Base-by-base conservation (phyloP, 169 alveolate genomes). In the Eimeria acervulina region DNA sequence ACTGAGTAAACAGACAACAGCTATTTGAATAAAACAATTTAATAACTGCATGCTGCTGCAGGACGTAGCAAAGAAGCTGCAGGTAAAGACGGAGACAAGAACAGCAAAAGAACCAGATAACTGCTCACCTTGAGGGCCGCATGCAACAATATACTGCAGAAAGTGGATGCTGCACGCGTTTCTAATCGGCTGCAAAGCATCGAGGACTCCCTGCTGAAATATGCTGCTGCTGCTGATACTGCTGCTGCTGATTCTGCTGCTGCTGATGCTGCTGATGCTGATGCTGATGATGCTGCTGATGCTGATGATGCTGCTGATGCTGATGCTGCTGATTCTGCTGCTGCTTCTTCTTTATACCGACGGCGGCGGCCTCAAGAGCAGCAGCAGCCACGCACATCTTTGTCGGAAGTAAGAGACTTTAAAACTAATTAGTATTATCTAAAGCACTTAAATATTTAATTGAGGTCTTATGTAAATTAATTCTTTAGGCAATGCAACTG, bases 51-150 rank as follows among this genome's bases (percentile, higher is more conserved):
- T 33, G 44, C 52, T 23, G 38, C 59, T 42, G 4, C 87, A 81
- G 90, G 90, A 81, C n/a, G 44, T 81, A 19, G 90, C 42, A 23
- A 42, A 23, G 70, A 47, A 81, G 68, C 42, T 81, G 21, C 90
- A 81, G 70, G 90, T 81, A 44, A 78, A 5, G 47, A 10, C 85
- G 21, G 21, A 10, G 15, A 17, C 0, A 51, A 17, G 59, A 17
- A 12, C 59, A 12, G 15, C 59, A 51, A 51, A 51, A 51, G 15
- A 10, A 12, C 59, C 59, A 10, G 15, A 51, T 0, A 17, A 17
- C 47, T 8, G 40, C 28, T 1, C 19, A 74, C 38, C 1, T 0
- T 23, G 13, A 66, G 78, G 28, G 78, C 26, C 1, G 13, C 85
- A 74, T 31, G 85, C 31, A 0, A 26, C 6, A 40, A 33, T 26